Percentiles rank a stretch among this genome's conserved stretches.
Evolutionary conservation across 2,329 filamentous ascomycete species (phyloP).

Genomic region (Cordyceps tenuipes): DNA sequence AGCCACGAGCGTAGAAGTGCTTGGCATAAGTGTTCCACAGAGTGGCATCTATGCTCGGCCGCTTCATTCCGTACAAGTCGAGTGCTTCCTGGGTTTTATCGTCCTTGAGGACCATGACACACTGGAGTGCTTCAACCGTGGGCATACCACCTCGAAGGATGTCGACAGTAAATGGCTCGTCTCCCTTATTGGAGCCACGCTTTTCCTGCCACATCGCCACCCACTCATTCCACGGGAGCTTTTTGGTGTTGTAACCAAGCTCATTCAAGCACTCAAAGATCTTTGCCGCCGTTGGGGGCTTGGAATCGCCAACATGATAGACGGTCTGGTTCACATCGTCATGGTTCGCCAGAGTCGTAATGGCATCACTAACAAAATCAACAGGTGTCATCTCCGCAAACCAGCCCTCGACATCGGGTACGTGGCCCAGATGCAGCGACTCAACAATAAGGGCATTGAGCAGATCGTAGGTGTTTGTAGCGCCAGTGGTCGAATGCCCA

Average conservation of each 20-base stretch:
- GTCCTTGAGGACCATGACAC: constrained; percentile 67
- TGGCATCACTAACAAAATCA: constrained; percentile 69
- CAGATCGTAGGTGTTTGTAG: constrained; percentile 71
- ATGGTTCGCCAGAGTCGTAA: constrained; percentile 61
- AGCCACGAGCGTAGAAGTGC: constrained; percentile 73
- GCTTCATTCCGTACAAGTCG: constrained; percentile 42
- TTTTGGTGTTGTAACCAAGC: constrained; percentile 63
- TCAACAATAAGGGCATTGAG: constrained; percentile 70
- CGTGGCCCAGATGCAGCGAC: constrained; percentile 62
- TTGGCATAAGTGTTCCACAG: constrained; percentile 72
- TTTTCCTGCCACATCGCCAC: constrained; percentile 64
- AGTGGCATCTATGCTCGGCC: constrained; percentile 59
- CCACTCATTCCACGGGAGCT: constrained; percentile 65
- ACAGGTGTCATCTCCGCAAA: constrained; percentile 77
- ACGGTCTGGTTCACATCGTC: constrained; percentile 53
- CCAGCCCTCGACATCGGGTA: constrained; percentile 66
- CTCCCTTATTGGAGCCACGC: constrained; percentile 54
- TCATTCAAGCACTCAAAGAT: constrained; percentile 57
- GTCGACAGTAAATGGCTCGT: constrained; percentile 68
- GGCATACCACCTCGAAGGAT: constrained; percentile 78
- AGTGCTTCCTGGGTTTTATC: constrained; percentile 56
- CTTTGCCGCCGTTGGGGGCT: constrained; percentile 55
- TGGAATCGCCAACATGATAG: constrained; percentile 68
- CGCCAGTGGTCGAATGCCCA: constrained; percentile 65
- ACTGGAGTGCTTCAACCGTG: constrained; percentile 59